Base-by-base conservation (phyloP, 805 yeast species). In the Ogataea ramenticola region DNA sequence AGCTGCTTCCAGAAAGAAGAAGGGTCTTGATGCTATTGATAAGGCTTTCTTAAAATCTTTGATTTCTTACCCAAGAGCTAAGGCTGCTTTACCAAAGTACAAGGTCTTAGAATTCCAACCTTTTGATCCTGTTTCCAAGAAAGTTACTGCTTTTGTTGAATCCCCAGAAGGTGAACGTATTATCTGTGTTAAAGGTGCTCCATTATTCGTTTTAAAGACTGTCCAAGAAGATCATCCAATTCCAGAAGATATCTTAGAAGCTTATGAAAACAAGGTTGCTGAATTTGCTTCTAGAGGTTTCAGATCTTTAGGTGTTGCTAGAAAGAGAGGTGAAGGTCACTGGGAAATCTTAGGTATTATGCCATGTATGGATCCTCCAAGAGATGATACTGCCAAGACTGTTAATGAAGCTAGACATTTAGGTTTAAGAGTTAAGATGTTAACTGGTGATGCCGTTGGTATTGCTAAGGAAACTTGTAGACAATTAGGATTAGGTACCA, bases 361-460 rank as follows among this genome's bases (percentile, higher is more conserved):
- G 96, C 96, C 96, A 71, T 88, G 96, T 75, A 85, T 86, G 90
- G 96, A 89, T 74, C 96, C 96, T 64, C 96, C 96, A 74, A 86
- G 96, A 81, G 95, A 89, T 74, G 96, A 89, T 72, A 89, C 96
- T 75, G 96, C 95, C 62, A 80, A 81, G 64, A 89, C 96, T 66
- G 93, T 89, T 66, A 69, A 75, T 70, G 96, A 89, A 74, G 96
- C 96, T 60, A 82, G 85, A 75, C 64, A 73, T 57, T 80, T 89
- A 64, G 96, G 96, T 80, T 79, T 89, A 66, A 82, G 93, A 74
- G 93, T 89, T 60, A 89, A 89, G 84, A 89, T 89, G 96, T 82
- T 89, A 70, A 89, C 96, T 74, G 96, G 96, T 82, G 96, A 89
- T 75, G 96, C 96, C 70, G 96, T 89, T 65, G 96, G 96, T 80